Conservation (phyloP, 1,284 basidiomycete species). For the Testicularia cyperi region DNA sequence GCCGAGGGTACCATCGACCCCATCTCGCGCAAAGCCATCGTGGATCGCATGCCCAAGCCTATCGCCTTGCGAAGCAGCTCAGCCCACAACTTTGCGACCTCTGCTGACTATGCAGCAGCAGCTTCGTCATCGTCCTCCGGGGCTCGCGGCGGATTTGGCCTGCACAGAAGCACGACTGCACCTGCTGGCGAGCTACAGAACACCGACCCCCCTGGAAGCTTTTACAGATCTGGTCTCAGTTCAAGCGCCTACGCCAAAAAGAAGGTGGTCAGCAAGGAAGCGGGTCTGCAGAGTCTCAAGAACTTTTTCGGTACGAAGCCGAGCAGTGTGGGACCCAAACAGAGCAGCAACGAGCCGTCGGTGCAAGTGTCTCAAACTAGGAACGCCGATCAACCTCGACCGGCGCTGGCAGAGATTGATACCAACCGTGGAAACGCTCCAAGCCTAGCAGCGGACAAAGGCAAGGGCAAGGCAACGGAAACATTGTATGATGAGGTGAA, state of each 20-base stretch:
- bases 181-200: background rate
- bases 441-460: background rate
- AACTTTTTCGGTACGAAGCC: slow-evolving; percentile 25
- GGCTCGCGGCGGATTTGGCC: background rate
- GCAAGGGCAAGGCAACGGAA: no score
- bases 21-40: slow-evolving; percentile 70
- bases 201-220: slow-evolving; percentile 2
- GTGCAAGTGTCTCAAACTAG: no score
- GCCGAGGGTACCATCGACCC: slow-evolving; percentile 79
- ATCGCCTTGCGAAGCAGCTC: slow-evolving; percentile 8
- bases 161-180: slow-evolving; percentile 18
- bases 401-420: no score
- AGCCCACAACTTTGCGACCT: slow-evolving; percentile 3
- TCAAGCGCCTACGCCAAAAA: slow-evolving; percentile 8
- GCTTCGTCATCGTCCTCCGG: no score
- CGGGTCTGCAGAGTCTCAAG: slow-evolving; percentile 31
- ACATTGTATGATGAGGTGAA: no score
- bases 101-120: no score
- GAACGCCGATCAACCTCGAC: no score
- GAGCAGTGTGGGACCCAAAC: no score
- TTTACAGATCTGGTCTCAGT: slow-evolving; percentile 8
- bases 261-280: slow-evolving; percentile 23
- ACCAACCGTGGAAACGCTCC: no score
- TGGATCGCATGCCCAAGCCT: slow-evolving; percentile 18
- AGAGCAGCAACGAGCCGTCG: no score